Evolutionary conservation across 345 rosid genomes (phyloP).

Genomic region (Mercurialis annua): DNA sequence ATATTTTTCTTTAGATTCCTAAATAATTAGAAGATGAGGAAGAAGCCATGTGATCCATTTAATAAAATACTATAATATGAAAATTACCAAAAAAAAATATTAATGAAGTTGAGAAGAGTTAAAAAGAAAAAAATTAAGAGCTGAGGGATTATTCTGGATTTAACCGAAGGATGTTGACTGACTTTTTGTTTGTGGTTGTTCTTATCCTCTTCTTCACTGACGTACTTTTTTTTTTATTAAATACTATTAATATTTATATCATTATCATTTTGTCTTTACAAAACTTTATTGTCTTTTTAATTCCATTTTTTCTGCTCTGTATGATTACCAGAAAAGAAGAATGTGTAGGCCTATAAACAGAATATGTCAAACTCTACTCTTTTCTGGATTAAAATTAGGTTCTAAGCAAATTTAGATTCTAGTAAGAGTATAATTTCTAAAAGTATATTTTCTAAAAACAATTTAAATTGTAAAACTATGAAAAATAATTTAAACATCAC

Average conservation of each 20-base stretch:
- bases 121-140: neutral
- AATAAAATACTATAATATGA: neutral
- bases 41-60: neutral
- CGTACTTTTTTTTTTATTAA: neutral
- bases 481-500: too few relatives aligned
- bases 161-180: conserved; percentile 32
- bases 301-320: neutral
- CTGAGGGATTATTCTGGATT: conserved; percentile 34
- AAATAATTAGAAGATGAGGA: neutral
- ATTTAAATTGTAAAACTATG: too few relatives aligned
- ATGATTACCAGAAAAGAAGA: conserved; percentile 27
- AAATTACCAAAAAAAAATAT: too few relatives aligned
- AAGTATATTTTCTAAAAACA: too few relatives aligned
- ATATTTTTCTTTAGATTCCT: neutral
- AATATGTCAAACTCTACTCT: too few relatives aligned
- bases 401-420: too few relatives aligned
- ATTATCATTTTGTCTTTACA: neutral
- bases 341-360: neutral
- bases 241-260: too few relatives aligned
- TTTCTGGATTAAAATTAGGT: too few relatives aligned
- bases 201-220: conserved; percentile 23
- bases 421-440: too few relatives aligned
- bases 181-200: conserved; percentile 18
- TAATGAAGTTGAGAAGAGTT: neutral
- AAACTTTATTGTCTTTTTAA: neutral